Percentiles rank a stretch among this genome's conserved stretches.
These are phyloP conservation scores for Boletus sensibilis DNA, from an alignment of 768 basidiomycete genomes.

Conservation along the genomic window DNA sequence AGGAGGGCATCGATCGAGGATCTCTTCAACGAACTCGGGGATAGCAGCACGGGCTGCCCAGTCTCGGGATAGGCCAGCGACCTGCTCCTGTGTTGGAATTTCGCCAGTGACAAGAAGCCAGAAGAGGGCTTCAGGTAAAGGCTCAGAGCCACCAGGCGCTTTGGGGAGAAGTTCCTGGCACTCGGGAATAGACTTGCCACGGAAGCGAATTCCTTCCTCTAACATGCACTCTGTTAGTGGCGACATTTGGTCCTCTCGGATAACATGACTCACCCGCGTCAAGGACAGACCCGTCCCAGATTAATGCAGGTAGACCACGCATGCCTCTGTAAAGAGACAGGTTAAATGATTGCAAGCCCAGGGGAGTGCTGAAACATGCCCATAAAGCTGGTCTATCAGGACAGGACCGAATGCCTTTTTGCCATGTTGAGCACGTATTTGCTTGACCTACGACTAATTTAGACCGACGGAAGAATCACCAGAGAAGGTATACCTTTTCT, in stretches of 20 bases:
- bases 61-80: constrained; percentile 80
- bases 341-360: constrained; percentile 6
- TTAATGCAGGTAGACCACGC: constrained; percentile 87
- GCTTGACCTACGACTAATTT: constrained; percentile 59
- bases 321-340: constrained; percentile 56
- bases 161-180: constrained; percentile 85
- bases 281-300: constrained; percentile 98
- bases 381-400: constrained; percentile 86
- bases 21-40: constrained; percentile 94
- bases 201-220: constrained; percentile 99
- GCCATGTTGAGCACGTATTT: constrained; percentile 81
- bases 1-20: constrained; percentile 89
- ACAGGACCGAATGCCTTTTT: constrained; percentile 93
- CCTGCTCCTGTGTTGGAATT: constrained; percentile 88
- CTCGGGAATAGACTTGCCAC: constrained; percentile 93
- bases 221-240: constrained; percentile 2
- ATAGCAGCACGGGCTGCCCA: constrained; percentile 93
- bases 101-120: constrained; percentile 96
- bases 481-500: constrained; percentile 34
- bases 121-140: constrained; percentile 91
- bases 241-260: neutral
- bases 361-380: constrained; percentile 41
- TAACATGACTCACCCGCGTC: constrained; percentile 65
- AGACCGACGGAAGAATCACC: neutral
- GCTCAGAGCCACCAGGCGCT: constrained; percentile 84